Evolutionary conservation across 2,329 filamentous ascomycete genomes (phyloP).

Genomic region (Chrysosporium keratinophilum): DNA sequence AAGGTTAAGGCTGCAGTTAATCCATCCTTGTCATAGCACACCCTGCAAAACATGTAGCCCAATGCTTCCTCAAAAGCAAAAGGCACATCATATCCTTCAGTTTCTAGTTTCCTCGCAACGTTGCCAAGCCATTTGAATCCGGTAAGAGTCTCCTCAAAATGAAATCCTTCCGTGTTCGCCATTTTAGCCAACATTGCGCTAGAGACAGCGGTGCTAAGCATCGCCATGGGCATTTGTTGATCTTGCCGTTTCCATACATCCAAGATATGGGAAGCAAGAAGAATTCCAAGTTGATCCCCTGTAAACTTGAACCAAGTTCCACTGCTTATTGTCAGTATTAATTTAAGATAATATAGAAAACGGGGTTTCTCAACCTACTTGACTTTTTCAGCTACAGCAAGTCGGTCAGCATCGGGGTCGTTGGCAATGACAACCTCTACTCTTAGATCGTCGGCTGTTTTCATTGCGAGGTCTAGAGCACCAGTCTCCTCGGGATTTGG

Average conservation of each 20-base stretch:
- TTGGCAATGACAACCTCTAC: conserved; percentile 49
- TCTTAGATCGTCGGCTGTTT: conserved; percentile 42
- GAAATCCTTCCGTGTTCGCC: conserved; percentile 45
- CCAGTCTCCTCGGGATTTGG: conserved; percentile 57
- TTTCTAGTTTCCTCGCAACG: conserved; percentile 44
- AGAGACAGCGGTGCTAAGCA: conserved; percentile 55
- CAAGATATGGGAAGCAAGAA: conserved; percentile 49
- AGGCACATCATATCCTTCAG: conserved; percentile 41
- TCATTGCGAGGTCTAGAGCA: conserved; percentile 49
- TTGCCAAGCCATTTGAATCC: conserved; percentile 62
- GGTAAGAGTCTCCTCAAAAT: conserved; percentile 52
- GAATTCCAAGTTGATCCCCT: conserved; percentile 54
- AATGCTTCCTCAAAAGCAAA: conserved; percentile 58
- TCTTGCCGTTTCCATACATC: conserved; percentile 32
- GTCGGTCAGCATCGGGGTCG: conserved; percentile 56
- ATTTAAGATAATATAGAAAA: neutral
- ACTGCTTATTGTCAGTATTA: conserved; percentile 18
- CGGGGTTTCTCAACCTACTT: conserved; percentile 23
- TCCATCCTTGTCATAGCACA: conserved; percentile 56
- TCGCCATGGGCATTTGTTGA: conserved; percentile 35
- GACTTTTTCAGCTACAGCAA: conserved; percentile 51
- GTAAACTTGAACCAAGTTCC: conserved; percentile 52
- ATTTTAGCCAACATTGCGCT: conserved; percentile 52
- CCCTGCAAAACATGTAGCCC: conserved; percentile 54
- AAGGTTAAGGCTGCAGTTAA: conserved; percentile 52